Evolutionary conservation across 1,139 yeast genomes (phyloP), one percentile per base, ranked within the genome.

Genomic region (Hemisphaericaspora subhashii): DNA sequence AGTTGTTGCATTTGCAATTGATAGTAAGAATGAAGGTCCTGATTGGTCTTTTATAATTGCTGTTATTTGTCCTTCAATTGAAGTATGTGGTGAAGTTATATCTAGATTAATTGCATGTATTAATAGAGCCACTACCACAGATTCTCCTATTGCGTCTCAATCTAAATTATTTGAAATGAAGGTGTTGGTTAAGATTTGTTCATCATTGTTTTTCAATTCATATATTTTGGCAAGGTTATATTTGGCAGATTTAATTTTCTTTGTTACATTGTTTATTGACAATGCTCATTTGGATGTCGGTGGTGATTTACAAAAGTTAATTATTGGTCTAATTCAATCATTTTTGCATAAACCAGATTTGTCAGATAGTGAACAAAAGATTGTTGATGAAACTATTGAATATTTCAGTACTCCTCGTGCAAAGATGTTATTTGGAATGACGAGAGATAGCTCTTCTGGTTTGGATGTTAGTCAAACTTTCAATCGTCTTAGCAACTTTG

Each of bases 201-300:
- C 86, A 2, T 78, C 84, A 5, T 59, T 86, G 32, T 80, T 87
- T 45, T 88, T 87, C 66, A 92, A 86, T 56, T 79, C 89, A 0
- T 71, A 81, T 35, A 62, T 74, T 21, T 72, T 82, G 50, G 81
- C 86, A 5, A 83, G 84, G 42, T 68, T 79, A 57, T 86, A 74
- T 55, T 62, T 86, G 44, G 84, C 94, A 3, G 96, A 88, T 51
- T 72, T 86, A 1, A 74, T 86, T 46, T 81, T 82, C 53, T 68
- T 86, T 43, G 77, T 85, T 25, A 76, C 94, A 0, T 69, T 86
- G 31, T 75, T 86, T 54, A 78, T 88, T 53, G 92, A 86, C 62
- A 77, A 81, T 42, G 86, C 87, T 2, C 81, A 86, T 6, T 67
- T 79, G 36, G 86, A 83, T 31, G 74, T 88, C 49, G 81, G 96